Evolutionary conservation across 129 eudicot species (phyloP), one percentile per base, ranked within the genome.

Genomic region (Mikania micrantha): DNA sequence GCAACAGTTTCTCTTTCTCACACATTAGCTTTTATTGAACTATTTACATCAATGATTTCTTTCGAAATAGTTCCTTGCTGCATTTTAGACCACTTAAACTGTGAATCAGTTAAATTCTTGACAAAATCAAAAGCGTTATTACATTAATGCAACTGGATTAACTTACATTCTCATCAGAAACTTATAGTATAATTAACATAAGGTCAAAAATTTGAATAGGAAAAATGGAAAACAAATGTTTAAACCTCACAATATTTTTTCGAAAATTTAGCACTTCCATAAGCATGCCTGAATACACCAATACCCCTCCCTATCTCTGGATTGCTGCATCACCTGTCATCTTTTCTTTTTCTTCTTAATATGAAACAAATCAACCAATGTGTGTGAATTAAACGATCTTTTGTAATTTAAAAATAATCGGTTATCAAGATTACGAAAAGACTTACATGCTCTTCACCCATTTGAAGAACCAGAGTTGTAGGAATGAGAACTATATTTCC

Each of bases 401-500:
- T 15, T 42, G 17, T 35, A 3, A 9, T 2, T 29, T 31, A 25
- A 34, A 15, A 2, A 19, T 7, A n/a, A 39, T 10, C 19, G 1
- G 64, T 12, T 50, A 54, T 64, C 31, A 54, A 53, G 54, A 63
- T 63, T 67, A 69, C 9, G 24, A 21, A 78, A 60, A 47, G 66
- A 24, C 81, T 82, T 92, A 88, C 96, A 76, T 86, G 81, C 68
- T 88, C 91, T 82, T 92, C 98, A 74, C 98, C 98, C 96, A 93
- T 93, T 77, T 93, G 96, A 24, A 92, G 89, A 74, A 83, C 89
- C 28, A 93, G 79, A 72, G 87, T 71, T 15, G 98, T 68, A 28
- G 98, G 96, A 69, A 93, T 93, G 57, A 88, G 84, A 67, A 93
- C 98, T 17, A 92, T 88, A 58, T 96, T 88, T 31, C 98, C 98